Base-by-base conservation (phyloP, 345 rosid genomes). In the Moricandia arvensis region DNA sequence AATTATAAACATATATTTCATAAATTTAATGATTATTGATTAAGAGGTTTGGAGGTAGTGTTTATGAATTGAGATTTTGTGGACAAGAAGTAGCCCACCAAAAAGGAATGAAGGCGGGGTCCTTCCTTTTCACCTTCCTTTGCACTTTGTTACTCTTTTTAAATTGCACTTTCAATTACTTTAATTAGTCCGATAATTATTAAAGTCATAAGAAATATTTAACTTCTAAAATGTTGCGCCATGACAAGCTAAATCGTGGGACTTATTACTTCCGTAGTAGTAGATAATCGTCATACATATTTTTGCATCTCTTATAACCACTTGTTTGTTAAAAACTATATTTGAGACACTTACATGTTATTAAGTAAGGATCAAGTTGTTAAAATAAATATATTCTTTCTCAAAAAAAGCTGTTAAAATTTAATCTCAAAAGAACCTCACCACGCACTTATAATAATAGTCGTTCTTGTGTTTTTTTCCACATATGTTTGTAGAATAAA, bases 51-150 rank as follows among this genome's bases (percentile, higher is more conserved):
- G 72, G 55, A 64, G 72, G 0, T 65, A 71, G 45, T 57, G 72
- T 47, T 27, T 26, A 35, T 37, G 60, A 71, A 45, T 45, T 13
- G 21, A n/a, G 21, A 66, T 47, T 66, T 47, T 72, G 77, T 72
- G 73, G 73, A 77, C 76, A 64, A 77, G 35, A 71, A 24, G 15
- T 71, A 77, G 68, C 63, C 68, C 57, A 72, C 77, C 63, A 66
- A 66, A 72, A 49, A 33, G 24, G 61, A 72, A 66, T 45, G 47
- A 51, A 54, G 66, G 43, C 38, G 43, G 63, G 63, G 29, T 72
- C 33, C 71, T 45, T 76, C 45, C 13, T 70, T 58, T 70, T 54
- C 47, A 53, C 49, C 30, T 53, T 60, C 74, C 24, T 75, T 27
- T 27, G 3, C 1, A 35, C n/a, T 58, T n/a, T n/a, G n/a, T n/a